Base-by-base conservation (phyloP, 2,329 filamentous ascomycete genomes). In the Ophiostoma himal-ulmi region DNA sequence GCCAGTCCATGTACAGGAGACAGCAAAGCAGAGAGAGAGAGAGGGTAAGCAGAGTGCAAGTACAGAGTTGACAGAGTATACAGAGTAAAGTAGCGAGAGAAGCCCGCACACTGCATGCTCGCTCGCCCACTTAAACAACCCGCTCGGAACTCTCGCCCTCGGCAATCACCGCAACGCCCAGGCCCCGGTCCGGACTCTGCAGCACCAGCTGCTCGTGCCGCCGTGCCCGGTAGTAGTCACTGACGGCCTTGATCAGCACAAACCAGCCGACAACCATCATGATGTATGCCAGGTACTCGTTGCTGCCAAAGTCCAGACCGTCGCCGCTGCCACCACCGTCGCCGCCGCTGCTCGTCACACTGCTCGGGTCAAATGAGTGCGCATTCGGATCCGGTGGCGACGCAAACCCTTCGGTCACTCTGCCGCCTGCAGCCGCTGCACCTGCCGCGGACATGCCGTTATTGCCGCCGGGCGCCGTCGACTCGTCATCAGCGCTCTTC, bases 191-290 rank as follows among this genome's bases (percentile, higher is more conserved):
- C 0, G 95, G 95, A 78, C 93, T 97, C 78, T 96, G 94, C 74
- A 97, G 82, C 5, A 99, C 93, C 68, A 99, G 83, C 78, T 95
- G 92, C 81, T 99, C 95, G 78, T 98, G 95, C 77, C 93, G 86
- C 77, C 94, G 86, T 52, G 93, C 95, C 75, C 89, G 88, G 73
- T 98, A 81, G 78, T 95, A 99, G 78, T 98, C 94, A 75, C 91
- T 93, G 22, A 97, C 88, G n/a, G 93, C 90, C 79, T 94, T 88
- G 77, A 99, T 98, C 73, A 99, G 83, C 73, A 99, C 93, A 77
- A 98, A 98, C 95, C 95, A 99, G 5, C 95, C 95, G 1, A 96
- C 90, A 77, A 99, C 92, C 95, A 99, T 99, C 67, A 99, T 81
- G 20, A 91, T 83, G 76, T 98, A 99, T 13, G 93, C 92, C 73